Conservation (phyloP, 2,329 filamentous ascomycete species). For the Graphilbum ipis-grandicollis region DNA sequence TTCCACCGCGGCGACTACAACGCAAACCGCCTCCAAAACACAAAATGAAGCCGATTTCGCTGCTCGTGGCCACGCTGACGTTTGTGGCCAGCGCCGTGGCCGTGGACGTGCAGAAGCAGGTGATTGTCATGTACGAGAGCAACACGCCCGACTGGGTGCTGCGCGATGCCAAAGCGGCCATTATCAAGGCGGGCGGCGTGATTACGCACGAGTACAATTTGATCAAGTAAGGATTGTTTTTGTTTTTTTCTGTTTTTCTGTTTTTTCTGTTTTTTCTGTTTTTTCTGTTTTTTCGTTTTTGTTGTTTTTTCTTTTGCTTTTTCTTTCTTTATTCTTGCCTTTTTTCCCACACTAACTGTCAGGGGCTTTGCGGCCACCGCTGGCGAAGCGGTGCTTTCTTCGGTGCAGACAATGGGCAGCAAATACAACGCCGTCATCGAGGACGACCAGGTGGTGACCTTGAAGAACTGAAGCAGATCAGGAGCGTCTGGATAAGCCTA, state of each 20-base stretch:
- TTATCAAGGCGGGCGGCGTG: conserved; percentile 51
- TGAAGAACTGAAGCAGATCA: background rate
- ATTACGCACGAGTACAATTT: conserved; percentile 64
- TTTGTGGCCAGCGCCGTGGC: conserved; percentile 40
- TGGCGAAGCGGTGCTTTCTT: conserved; percentile 49
- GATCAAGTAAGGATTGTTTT: conserved; percentile 39
- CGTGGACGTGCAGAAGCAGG: conserved; percentile 50
- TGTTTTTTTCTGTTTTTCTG: background rate
- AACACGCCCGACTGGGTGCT: conserved; percentile 51
- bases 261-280: background rate
- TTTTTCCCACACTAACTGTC: conserved; percentile 8
- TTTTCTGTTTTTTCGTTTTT: background rate
- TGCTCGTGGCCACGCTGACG: conserved; percentile 37
- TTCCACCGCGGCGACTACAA: no score
- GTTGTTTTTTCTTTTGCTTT: background rate
- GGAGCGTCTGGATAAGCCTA: background rate
- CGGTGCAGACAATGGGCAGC: conserved; percentile 43
- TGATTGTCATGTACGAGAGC: conserved; percentile 64
- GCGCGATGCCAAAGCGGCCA: conserved; percentile 51
- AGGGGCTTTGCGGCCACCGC: conserved; percentile 68
- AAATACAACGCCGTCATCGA: conserved; percentile 52
- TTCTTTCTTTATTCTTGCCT: background rate
- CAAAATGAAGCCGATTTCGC: conserved; percentile 43
- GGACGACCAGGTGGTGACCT: conserved; percentile 52
- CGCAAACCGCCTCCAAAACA: no score